phyloP scores from a whole-genome alignment of 768 basidiomycete genomes.

The Trametes meyenii region DNA sequence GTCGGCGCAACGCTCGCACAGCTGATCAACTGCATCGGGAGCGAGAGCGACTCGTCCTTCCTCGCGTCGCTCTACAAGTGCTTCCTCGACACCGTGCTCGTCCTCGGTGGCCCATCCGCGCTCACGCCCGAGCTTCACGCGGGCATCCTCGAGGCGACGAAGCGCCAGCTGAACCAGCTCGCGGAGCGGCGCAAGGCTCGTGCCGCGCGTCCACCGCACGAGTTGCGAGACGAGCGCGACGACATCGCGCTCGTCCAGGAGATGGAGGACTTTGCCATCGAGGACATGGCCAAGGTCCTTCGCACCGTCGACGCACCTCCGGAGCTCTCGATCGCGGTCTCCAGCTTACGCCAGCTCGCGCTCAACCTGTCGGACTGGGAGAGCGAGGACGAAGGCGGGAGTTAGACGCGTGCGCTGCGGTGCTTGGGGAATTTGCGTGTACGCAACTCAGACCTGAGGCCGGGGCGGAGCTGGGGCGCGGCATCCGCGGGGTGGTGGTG shows the following conservation, averaged over 20 bases:
- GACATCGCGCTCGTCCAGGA: conserved; percentile 76
- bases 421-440: neutral
- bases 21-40: conserved; percentile 60
- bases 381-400: conserved; percentile 32
- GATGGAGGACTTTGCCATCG: conserved; percentile 80
- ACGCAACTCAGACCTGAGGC: too few relatives aligned
- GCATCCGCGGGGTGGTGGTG: too few relatives aligned
- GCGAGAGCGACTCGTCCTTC: conserved; percentile 77
- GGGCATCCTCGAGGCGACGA: conserved; percentile 67
- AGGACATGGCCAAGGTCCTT: conserved; percentile 76
- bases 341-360: conserved; percentile 73
- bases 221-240: conserved; percentile 58
- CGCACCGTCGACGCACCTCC: conserved; percentile 57
- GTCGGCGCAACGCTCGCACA: conserved; percentile 68
- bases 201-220: conserved; percentile 38
- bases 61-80: conserved; percentile 76
- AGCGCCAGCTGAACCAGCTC: conserved; percentile 66
- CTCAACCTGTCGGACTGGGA: conserved; percentile 41
- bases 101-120: conserved; percentile 56
- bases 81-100: conserved; percentile 60
- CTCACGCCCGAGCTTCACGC: conserved; percentile 57
- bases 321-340: conserved; percentile 67
- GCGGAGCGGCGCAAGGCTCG: conserved; percentile 70
- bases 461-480: too few relatives aligned
- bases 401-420: neutral